These are phyloP conservation scores for Vitis rotundifolia DNA, from an alignment of 164 flowering plant species.

Conservation along the genomic window DNA sequence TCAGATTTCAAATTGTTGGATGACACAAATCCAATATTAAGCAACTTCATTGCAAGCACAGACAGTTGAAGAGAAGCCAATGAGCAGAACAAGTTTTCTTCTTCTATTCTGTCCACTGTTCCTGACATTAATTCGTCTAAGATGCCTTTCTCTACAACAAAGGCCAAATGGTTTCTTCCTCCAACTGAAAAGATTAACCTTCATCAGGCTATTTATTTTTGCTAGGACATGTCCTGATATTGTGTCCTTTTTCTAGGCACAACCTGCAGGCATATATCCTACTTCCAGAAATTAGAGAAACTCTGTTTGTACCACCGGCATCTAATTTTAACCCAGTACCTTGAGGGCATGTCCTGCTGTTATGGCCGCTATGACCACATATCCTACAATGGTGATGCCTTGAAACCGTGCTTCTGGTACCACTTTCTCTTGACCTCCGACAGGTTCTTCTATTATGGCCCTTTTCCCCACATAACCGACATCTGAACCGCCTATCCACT, in stretches of 20 bases:
- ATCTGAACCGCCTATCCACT: slow-evolving; percentile 46
- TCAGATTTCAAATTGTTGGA: no score
- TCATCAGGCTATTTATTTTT: slow-evolving; percentile 6
- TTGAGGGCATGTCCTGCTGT: slow-evolving; percentile 50
- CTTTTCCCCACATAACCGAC: slow-evolving; percentile 67
- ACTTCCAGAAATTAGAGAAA: slow-evolving; percentile 5
- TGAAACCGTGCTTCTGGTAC: slow-evolving; percentile 16
- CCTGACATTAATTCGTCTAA: no score
- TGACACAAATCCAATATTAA: no score
- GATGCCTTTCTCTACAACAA: no score
- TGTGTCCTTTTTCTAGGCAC: slow-evolving; percentile 52
- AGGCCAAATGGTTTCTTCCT: background rate
- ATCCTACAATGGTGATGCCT: slow-evolving; percentile 33
- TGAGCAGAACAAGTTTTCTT: no score
- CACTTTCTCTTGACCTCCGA: slow-evolving; percentile 27
- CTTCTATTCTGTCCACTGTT: no score
- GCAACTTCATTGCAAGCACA: no score
- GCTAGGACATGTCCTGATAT: slow-evolving; percentile 54
- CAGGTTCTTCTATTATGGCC: slow-evolving; percentile 91
- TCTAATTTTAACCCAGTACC: background rate
- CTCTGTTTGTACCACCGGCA: slow-evolving; percentile 1
- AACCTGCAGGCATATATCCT: slow-evolving; percentile 37
- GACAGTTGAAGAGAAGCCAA: no score
- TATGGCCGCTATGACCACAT: slow-evolving; percentile 49
- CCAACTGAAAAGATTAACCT: background rate